These are phyloP conservation scores for Postia placenta DNA, from an alignment of 768 basidiomycete genomes.

Conservation along the genomic window DNA sequence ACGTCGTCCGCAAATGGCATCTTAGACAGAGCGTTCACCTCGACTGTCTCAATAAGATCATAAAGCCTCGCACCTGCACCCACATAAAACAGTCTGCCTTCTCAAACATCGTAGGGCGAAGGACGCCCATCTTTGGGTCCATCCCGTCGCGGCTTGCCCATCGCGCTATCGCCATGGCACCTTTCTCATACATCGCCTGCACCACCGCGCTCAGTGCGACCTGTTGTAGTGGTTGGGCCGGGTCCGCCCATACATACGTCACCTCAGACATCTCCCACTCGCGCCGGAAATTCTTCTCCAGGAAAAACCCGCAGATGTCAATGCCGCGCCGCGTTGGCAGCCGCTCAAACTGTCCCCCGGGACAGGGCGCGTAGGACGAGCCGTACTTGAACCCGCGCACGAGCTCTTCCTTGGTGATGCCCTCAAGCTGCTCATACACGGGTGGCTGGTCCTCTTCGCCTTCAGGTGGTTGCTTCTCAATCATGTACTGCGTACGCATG, in stretches of 20 bases:
- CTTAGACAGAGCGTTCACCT: slow-evolving; percentile 31
- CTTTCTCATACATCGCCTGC: slow-evolving; percentile 66
- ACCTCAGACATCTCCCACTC: slow-evolving; percentile 82
- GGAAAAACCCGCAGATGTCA: slow-evolving; percentile 84
- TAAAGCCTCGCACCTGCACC: slow-evolving; percentile 53
- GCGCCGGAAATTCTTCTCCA: slow-evolving; percentile 63
- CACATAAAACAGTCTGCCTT: slow-evolving; percentile 78
- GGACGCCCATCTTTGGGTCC: slow-evolving; percentile 84
- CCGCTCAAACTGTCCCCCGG: slow-evolving; percentile 75
- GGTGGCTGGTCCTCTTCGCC: slow-evolving; percentile 30
- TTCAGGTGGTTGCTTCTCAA: slow-evolving; percentile 33
- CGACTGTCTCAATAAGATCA: too few relatives aligned
- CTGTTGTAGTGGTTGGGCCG: slow-evolving; percentile 59
- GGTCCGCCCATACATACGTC: slow-evolving; percentile 79
- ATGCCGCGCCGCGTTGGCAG: slow-evolving; percentile 79
- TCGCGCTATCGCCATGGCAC: slow-evolving; percentile 72
- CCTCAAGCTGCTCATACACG: slow-evolving; percentile 28
- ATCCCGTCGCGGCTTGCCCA: slow-evolving; percentile 69
- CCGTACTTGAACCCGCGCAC: slow-evolving; percentile 87
- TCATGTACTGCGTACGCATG: slow-evolving; percentile 48
- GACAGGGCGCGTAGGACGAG: slow-evolving; percentile 79
- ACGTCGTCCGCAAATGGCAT: slow-evolving; percentile 96
- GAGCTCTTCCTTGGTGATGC: slow-evolving; percentile 74
- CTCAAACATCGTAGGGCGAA: slow-evolving; percentile 55
- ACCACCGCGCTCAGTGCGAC: slow-evolving; percentile 84